Percentiles rank a stretch among this genome's conserved stretches.
These are phyloP conservation scores for Trichoderma hamatum DNA, from an alignment of 2,329 filamentous ascomycete species.

Conservation along the genomic window DNA sequence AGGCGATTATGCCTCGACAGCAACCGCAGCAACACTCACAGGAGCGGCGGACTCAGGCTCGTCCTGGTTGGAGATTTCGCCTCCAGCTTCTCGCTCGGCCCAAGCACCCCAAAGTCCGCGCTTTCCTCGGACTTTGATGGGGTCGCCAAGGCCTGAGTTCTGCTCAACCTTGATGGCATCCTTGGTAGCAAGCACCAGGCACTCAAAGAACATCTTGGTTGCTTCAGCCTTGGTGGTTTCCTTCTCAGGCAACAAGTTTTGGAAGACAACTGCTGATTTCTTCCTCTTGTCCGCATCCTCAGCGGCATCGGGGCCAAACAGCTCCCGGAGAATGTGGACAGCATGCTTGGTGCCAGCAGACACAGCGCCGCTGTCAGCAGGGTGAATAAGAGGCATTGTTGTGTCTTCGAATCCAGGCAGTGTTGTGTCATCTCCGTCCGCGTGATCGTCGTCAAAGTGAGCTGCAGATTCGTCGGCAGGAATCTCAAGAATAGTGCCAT, in stretches of 20 bases:
- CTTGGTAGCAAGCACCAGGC: conserved; percentile 93
- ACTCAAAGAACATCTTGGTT: conserved; percentile 99
- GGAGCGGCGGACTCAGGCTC: conserved; percentile 44
- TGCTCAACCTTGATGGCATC: conserved; percentile 98
- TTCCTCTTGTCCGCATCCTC: conserved; percentile 72
- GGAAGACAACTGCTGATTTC: conserved; percentile 80
- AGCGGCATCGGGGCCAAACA: conserved; percentile 76
- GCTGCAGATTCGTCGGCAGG: conserved; percentile 59
- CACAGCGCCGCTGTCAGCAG: conserved; percentile 81
- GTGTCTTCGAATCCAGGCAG: conserved; percentile 77
- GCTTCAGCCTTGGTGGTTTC: conserved; percentile 84
- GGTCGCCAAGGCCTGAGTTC: conserved; percentile 71
- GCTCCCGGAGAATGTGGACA: conserved; percentile 88
- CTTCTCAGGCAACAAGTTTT: conserved; percentile 82
- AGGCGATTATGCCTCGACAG: conserved; percentile 43
- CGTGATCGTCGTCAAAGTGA: conserved; percentile 50
- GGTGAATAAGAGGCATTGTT: conserved; percentile 73
- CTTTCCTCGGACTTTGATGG: conserved; percentile 86
- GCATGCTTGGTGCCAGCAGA: conserved; percentile 93
- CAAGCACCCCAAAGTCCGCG: conserved; percentile 95
- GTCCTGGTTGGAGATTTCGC: conserved; percentile 59
- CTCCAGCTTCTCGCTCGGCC: conserved; percentile 77
- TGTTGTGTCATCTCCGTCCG: conserved; percentile 48
- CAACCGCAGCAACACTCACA: conserved; percentile 39
- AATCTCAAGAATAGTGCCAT: conserved; percentile 68